Percentiles rank a stretch among this genome's conserved stretches.
Evolutionary conservation across 2,329 filamentous ascomycete species (phyloP).

Genomic region (Aspergillus sp.): DNA sequence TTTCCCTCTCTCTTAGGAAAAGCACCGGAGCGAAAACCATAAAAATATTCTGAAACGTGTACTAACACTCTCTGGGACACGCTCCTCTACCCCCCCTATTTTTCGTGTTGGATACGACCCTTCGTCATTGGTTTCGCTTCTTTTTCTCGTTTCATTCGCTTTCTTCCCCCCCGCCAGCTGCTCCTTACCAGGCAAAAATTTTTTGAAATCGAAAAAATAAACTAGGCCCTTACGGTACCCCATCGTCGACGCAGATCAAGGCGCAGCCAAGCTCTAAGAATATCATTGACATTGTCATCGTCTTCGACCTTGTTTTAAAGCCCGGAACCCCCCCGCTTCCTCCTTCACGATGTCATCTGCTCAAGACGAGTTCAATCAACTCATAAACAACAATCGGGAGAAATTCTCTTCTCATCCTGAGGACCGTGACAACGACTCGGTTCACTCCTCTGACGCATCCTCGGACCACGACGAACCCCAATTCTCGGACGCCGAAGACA

Average conservation of each 20-base stretch:
- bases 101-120: slow-evolving; percentile 4
- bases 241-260: slow-evolving; percentile 15
- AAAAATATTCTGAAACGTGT: background rate
- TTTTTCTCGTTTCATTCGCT: background rate
- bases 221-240: background rate
- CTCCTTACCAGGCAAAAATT: background rate
- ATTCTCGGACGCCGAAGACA: slow-evolving; percentile 39
- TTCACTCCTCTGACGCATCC: slow-evolving; percentile 25
- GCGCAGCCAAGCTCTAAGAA: slow-evolving; percentile 13
- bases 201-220: slow-evolving; percentile 1
- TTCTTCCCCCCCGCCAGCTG: background rate
- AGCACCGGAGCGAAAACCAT: background rate
- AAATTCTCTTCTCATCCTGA: slow-evolving; percentile 44
- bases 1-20: background rate
- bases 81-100: background rate
- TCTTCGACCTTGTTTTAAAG: slow-evolving; percentile 9
- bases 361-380: slow-evolving; percentile 50
- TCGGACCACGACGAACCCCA: slow-evolving; percentile 28
- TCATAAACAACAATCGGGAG: slow-evolving; percentile 42
- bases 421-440: slow-evolving; percentile 38
- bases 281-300: slow-evolving; percentile 12
- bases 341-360: slow-evolving; percentile 44
- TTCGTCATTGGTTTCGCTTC: background rate
- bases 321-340: slow-evolving; percentile 19
- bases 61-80: slow-evolving; percentile 3